Evolutionary conservation across 352 stramenopile species (phyloP), one percentile per base, ranked within the genome.

Genomic region (Thalassiosira hispida): DNA sequence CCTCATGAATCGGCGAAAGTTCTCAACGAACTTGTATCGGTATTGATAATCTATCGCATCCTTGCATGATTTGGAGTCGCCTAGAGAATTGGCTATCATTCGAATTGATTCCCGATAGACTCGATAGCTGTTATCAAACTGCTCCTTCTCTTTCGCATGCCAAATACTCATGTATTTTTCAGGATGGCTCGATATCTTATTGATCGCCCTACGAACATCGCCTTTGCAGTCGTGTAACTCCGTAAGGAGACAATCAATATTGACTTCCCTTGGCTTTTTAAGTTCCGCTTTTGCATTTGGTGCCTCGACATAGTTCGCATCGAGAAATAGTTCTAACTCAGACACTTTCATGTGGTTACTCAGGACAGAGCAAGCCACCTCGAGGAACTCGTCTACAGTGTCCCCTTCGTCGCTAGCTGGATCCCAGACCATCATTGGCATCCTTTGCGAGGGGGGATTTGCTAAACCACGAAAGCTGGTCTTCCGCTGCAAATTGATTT

Each of bases 11-110:
- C 77, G 68, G 31, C 86, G 79, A 69, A 92, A 94, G 57, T 93
- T 89, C 66, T 92, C 85, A 23, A 86, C 81, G 59, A 93, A 91
- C 64, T 92, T 93, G 81, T 87, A 94, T 40, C 90, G 68, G 70
- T 93, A 94, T 38, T 90, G 76, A 77, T 92, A 94, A 61, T 94
- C 90, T 60, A 94, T 70, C 22, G 91, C 66, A 53, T 92, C 82
- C 31, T 89, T 86, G 46, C 82, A 77, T 9, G 61, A 78, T 60
- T 92, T 93, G 42, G 60, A 52, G 1, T 60, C 35, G 12, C 25
- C 64, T 12, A 92, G 56, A 23, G 66, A 65, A 55, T 88, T 86
- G 6, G 80, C 70, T 56, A 94, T 91, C 52, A 85, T 86, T 29
- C 85, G 71, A 5, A 94, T 53, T 9, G 81, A 83, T 31, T 87